Evolutionary conservation across 169 alveolate genomes (phyloP), one percentile per base, ranked within the genome.

Genomic region (Cryptosporidium canis): DNA sequence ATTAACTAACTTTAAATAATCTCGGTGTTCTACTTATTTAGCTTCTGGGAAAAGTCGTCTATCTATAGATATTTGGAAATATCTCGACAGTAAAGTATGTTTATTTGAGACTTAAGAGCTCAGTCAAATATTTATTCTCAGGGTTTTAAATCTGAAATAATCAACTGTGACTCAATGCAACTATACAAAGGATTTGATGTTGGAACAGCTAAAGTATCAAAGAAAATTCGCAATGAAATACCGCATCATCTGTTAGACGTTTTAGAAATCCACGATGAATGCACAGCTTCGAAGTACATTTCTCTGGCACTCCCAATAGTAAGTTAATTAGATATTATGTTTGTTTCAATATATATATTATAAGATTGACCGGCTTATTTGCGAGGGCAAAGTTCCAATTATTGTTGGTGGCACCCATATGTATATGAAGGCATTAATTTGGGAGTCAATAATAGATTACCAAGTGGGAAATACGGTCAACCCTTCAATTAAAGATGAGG

Each of bases 21-120:
- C 14, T 55, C 53, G 2, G 16, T 48, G 29, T 29, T 70, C 16
- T 31, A 18, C 31, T 29, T 48, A n/a, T 77, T 6, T 61, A 77
- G 87, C 87, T 77, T 77, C 87, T 5, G 87, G 87, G 12, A 77
- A 77, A 77, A 77, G 77, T 37, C 68, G 72, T 27, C 35, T 77
- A 12, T 77, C 87, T 9, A n/a, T 77, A 18, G 64, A 77, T n/a
- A 63, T 77, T n/a, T 77, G 77, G 87, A 43, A 45, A 16, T 43
- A 77, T 58, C 61, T 77, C n/a, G 44, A 58, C n/a, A 53, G 48
- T 12, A 77, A 56, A 35, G 87, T 77, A 77, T 24, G 87, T 61
- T 77, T 39, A 56, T 56, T 77, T 2, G 1, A 6, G 12, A 0
- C 0, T 11, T 31, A 56, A 16, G 31, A 39, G 14, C 3, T 12